Base-by-base conservation (phyloP, 2,329 filamentous ascomycete species). In the Cryphonectria carpinicola region DNA sequence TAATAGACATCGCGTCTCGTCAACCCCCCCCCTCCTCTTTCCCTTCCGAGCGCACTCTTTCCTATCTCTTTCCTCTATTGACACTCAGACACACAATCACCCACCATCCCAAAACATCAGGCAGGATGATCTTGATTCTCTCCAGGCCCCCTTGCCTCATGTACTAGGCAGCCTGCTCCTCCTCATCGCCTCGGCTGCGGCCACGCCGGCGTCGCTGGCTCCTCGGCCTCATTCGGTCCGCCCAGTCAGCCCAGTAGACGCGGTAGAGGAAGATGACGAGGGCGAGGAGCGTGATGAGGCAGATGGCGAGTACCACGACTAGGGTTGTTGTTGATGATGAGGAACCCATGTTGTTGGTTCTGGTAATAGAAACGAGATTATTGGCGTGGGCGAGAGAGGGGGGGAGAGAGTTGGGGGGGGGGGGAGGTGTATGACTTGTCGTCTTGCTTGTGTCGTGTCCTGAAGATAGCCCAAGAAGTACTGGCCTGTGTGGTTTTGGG, bases 241-340 rank as follows among this genome's bases (percentile, higher is more conserved):
- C 14, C 65, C 65, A 66, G 49, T 58, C 14, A n/a, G 35, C 25
- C 65, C 65, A 66, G 65, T 58, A 66, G 52, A 39, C 22, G 22
- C 65, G 39, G 37, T 66, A 66, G 65, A 66, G 65, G 35, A 41
- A 28, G 65, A n/a, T 6, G 37, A 58, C 32, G 37, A 66, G n/a
- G 19, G n/a, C 32, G 13, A 66, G 49, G 65, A 66, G 28, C 49
- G 52, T 39, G 52, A 46, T 35, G 65, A 60, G 35, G 52, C 49
- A 58, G 65, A 39, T 5, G 35, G 39, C 35, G 65, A 66, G 65
- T 6, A 58, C 28, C 25, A 25, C n/a, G 10, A 66, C 49, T 13
- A 66, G 65, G 35, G 52, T 66, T 11, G 65, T 58, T 46, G 65
- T 43, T 7, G 65, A 11, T 7, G 65, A 11, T 11, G 37, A 56